Evolutionary conservation across 1,139 yeast species (phyloP).

Genomic region (Zygosaccharomyces sapae): DNA sequence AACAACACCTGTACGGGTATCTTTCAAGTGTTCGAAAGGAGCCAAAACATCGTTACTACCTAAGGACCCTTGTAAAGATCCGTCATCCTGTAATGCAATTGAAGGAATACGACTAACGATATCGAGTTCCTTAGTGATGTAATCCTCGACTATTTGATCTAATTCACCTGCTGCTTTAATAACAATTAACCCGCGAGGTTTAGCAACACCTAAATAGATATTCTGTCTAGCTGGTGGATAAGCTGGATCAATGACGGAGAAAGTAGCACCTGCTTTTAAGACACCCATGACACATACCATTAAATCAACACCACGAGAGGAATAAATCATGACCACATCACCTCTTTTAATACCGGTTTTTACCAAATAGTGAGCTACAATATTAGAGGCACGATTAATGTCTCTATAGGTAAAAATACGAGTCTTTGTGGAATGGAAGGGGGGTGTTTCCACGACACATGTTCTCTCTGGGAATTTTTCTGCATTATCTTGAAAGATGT

Average conservation of each 20-base stretch:
- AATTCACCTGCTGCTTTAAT: slow-evolving; percentile 84
- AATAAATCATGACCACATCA: slow-evolving; percentile 95
- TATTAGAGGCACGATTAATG: slow-evolving; percentile 89
- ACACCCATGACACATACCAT: slow-evolving; percentile 98
- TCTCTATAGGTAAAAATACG: slow-evolving; percentile 78
- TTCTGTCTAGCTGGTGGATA: slow-evolving; percentile 98
- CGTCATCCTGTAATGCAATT: slow-evolving; percentile 71
- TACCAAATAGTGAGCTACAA: slow-evolving; percentile 84
- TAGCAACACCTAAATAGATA: slow-evolving; percentile 85
- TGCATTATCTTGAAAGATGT: slow-evolving; percentile 84
- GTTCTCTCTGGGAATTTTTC: slow-evolving; percentile 74
- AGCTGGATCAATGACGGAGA: slow-evolving; percentile 97
- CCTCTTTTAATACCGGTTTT: slow-evolving; percentile 79
- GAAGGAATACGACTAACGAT: slow-evolving; percentile 73
- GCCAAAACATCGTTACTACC: slow-evolving; percentile 48
- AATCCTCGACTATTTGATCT: slow-evolving; percentile 71
- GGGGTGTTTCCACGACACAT: slow-evolving; percentile 87
- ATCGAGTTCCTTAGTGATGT: slow-evolving; percentile 64
- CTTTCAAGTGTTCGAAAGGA: slow-evolving; percentile 45
- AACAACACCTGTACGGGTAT: slow-evolving; percentile 72
- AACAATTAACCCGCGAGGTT: slow-evolving; percentile 85
- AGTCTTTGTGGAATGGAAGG: slow-evolving; percentile 52
- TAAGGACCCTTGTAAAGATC: slow-evolving; percentile 62
- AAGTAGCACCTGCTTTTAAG: slow-evolving; percentile 96
- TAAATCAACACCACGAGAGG: slow-evolving; percentile 94